Evolutionary conservation across 768 basidiomycete genomes (phyloP).

Genomic region (Tricholoma terreum): DNA sequence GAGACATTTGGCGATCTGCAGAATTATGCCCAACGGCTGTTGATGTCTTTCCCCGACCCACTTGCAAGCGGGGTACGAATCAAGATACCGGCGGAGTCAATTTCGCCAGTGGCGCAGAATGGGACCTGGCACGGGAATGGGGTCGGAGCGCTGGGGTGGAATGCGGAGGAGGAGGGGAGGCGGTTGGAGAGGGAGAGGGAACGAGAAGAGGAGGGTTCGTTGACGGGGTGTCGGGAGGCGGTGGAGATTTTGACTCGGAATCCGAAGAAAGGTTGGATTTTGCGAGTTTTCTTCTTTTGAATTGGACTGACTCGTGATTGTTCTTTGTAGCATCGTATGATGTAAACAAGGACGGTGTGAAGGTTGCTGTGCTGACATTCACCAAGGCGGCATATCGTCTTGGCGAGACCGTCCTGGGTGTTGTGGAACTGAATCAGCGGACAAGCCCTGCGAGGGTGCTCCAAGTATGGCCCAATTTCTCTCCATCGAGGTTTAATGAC

Average conservation of each 20-base stretch:
- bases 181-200: slow-evolving; percentile 33
- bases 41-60: slow-evolving; percentile 43
- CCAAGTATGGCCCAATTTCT: slow-evolving; percentile 52
- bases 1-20: slow-evolving; percentile 45
- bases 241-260: slow-evolving; percentile 90
- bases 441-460: slow-evolving; percentile 72
- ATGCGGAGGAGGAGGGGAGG: slow-evolving; percentile 25
- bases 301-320: background rate
- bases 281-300: background rate
- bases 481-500: background rate
- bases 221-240: slow-evolving; percentile 72
- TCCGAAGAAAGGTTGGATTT: slow-evolving; percentile 74
- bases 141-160: slow-evolving; percentile 21
- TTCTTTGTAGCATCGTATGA: slow-evolving; percentile 77
- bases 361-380: slow-evolving; percentile 88
- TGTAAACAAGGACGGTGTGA: slow-evolving; percentile 88
- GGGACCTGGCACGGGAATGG: slow-evolving; percentile 17
- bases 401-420: slow-evolving; percentile 88
- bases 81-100: slow-evolving; percentile 23
- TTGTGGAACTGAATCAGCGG: slow-evolving; percentile 81
- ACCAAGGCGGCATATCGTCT: slow-evolving; percentile 88
- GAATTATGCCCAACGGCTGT: slow-evolving; percentile 49
- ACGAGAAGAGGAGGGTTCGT: slow-evolving; percentile 40
- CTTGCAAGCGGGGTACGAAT: slow-evolving; percentile 22
- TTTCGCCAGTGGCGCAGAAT: slow-evolving; percentile 22